Evolutionary conservation across 495 filamentous ascomycete species (phyloP).

Genomic region (Talaromyces thailandensis): DNA sequence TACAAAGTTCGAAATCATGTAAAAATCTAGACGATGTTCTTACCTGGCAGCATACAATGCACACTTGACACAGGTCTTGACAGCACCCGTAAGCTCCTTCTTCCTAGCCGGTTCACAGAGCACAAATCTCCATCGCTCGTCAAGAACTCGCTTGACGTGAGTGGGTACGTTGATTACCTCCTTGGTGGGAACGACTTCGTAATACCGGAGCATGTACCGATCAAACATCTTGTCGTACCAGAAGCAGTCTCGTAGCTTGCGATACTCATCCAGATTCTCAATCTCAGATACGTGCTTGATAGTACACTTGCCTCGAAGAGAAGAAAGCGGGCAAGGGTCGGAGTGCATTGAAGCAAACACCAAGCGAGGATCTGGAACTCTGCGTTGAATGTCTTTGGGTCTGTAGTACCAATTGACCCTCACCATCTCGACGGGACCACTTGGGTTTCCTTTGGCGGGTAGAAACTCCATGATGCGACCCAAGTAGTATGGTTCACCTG

Average conservation of each 20-base stretch:
- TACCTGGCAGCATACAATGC: slow-evolving; percentile 81
- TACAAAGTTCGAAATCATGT: background rate
- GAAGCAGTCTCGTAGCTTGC: slow-evolving; percentile 75
- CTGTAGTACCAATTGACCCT: slow-evolving; percentile 98
- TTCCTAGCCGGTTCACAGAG: slow-evolving; percentile 82
- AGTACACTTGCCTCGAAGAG: slow-evolving; percentile 84
- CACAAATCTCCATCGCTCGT: slow-evolving; percentile 93
- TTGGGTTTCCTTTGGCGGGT: slow-evolving; percentile 63
- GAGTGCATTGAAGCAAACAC: slow-evolving; percentile 98
- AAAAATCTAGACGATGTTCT: slow-evolving; percentile 18
- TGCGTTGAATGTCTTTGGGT: slow-evolving; percentile 88
- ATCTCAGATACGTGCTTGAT: slow-evolving; percentile 86
- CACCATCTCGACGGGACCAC: slow-evolving; percentile 71
- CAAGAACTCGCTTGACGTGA: slow-evolving; percentile 86
- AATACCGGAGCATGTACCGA: slow-evolving; percentile 93
- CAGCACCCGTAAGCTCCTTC: slow-evolving; percentile 92
- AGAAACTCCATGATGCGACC: slow-evolving; percentile 97
- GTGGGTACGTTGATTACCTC: slow-evolving; percentile 94
- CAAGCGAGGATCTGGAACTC: slow-evolving; percentile 77
- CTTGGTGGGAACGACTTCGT: slow-evolving; percentile 87
- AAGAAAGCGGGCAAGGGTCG: slow-evolving; percentile 84
- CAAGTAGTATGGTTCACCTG: slow-evolving; percentile 95
- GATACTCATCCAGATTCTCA: slow-evolving; percentile 69
- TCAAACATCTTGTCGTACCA: slow-evolving; percentile 98
- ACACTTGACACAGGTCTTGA: slow-evolving; percentile 94